Evolutionary conservation across 305 asterid species (phyloP).

Genomic region (Withania somnifera): DNA sequence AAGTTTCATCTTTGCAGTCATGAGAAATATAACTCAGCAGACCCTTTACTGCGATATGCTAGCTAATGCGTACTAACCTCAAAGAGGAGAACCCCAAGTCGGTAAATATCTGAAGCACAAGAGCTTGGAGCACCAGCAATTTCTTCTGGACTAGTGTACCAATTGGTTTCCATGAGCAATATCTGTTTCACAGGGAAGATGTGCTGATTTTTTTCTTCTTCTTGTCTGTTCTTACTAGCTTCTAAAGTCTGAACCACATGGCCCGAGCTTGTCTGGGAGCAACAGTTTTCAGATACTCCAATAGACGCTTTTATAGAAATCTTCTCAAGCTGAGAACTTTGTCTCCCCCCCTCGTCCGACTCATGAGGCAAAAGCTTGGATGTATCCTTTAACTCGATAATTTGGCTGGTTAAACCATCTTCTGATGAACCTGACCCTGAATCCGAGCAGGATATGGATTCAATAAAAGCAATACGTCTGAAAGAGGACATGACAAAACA

Average conservation of each 20-base stretch:
- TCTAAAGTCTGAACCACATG: conserved; percentile 23
- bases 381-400: conserved; percentile 38
- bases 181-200: conserved; percentile 36
- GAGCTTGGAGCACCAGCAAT: conserved; percentile 36
- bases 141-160: conserved; percentile 54
- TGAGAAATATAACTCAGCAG: background rate
- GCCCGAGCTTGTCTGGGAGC: conserved; percentile 32
- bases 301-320: conserved; percentile 18
- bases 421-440: conserved; percentile 63
- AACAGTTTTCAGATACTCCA: conserved; percentile 29
- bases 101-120: conserved; percentile 83
- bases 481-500: conserved; percentile 82
- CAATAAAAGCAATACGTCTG: conserved; percentile 74
- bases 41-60: background rate
- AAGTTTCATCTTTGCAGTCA: conserved; percentile 4
- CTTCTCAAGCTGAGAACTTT: conserved; percentile 9
- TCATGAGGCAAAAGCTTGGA: conserved; percentile 22
- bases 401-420: conserved; percentile 34
- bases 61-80: conserved; percentile 44
- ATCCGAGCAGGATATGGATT: conserved; percentile 85
- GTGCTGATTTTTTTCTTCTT: conserved; percentile 26
- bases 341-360: conserved; percentile 4
- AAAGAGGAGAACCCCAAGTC: conserved; percentile 85
- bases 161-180: conserved; percentile 34
- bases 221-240: conserved; percentile 10